These are phyloP conservation scores for Suillus lakei DNA, from an alignment of 768 basidiomycete genomes.

Conservation along the genomic window DNA sequence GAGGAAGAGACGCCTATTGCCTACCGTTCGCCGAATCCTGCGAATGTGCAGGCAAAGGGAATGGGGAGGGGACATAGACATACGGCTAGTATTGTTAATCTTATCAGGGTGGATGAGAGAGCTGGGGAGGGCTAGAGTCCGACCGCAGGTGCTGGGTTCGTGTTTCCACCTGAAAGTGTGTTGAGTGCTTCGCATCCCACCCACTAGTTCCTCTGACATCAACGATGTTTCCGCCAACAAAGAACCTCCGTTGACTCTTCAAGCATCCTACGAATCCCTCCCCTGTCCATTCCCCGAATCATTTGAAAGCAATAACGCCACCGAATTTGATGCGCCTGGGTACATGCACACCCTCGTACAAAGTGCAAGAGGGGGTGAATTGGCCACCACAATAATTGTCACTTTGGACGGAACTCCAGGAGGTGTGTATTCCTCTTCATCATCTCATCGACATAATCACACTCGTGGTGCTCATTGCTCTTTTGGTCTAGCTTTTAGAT, in stretches of 20 bases:
- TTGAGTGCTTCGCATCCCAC: too few relatives aligned
- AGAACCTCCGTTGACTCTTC: constrained; percentile 45
- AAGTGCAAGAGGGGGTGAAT: constrained; percentile 51
- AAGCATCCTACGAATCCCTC: constrained; percentile 65
- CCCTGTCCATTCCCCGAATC: constrained; percentile 65
- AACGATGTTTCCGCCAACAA: constrained; percentile 8
- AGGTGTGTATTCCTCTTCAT: too few relatives aligned
- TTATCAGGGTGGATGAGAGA: constrained; percentile 78
- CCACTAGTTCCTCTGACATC: constrained; percentile 11
- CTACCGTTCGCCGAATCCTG: constrained; percentile 66
- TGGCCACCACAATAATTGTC: too few relatives aligned
- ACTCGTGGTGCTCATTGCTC: background rate
- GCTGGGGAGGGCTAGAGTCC: constrained; percentile 82
- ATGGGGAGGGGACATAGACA: constrained; percentile 63
- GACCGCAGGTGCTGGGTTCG: constrained; percentile 58
- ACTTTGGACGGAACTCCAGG: too few relatives aligned
- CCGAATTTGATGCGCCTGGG: constrained; percentile 56
- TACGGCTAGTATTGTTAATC: constrained; percentile 83
- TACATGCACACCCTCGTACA: constrained; percentile 58
- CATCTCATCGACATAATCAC: too few relatives aligned
- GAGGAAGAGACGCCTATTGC: constrained; percentile 72
- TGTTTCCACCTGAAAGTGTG: constrained; percentile 50
- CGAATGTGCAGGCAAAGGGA: too few relatives aligned
- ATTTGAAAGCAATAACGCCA: constrained; percentile 48
- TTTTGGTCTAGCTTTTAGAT: constrained; percentile 55